Percentiles rank a stretch among this genome's conserved stretches.
phyloP scores from a whole-genome alignment of 2,329 filamentous ascomycete species.

The Sclerotinia subarctica region DNA sequence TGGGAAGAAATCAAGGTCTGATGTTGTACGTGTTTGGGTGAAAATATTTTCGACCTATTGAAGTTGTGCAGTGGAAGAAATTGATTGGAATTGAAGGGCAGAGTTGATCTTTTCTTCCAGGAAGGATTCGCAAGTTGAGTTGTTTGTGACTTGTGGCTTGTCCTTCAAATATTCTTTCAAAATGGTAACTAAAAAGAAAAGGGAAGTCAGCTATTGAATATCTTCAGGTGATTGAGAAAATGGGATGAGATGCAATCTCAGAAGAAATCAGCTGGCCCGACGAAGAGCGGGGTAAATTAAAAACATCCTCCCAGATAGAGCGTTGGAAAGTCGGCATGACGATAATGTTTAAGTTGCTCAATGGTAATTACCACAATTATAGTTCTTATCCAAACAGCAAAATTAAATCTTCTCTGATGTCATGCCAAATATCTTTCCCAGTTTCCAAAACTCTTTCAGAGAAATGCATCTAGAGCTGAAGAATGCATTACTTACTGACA shows the following conservation, averaged over 20 bases:
- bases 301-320: neutral
- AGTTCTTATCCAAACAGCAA: neutral
- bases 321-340: neutral
- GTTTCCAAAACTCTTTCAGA: neutral
- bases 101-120: neutral
- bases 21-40: neutral
- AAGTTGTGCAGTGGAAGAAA: neutral
- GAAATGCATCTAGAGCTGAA: neutral
- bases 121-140: neutral
- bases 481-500: neutral
- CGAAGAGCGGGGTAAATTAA: neutral
- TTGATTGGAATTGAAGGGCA: neutral
- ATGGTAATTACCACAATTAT: neutral
- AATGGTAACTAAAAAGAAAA: neutral
- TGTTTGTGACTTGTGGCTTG: neutral
- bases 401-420: neutral
- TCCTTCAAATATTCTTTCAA: neutral
- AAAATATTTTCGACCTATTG: neutral
- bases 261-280: neutral
- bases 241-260: neutral
- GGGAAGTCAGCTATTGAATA: neutral
- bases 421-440: neutral
- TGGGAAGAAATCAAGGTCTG: neutral
- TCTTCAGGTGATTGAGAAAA: neutral
- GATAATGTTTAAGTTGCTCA: neutral